phyloP scores from a whole-genome alignment of 2,329 filamentous ascomycete genomes.

The Neopestalotiopsis clavispora region DNA sequence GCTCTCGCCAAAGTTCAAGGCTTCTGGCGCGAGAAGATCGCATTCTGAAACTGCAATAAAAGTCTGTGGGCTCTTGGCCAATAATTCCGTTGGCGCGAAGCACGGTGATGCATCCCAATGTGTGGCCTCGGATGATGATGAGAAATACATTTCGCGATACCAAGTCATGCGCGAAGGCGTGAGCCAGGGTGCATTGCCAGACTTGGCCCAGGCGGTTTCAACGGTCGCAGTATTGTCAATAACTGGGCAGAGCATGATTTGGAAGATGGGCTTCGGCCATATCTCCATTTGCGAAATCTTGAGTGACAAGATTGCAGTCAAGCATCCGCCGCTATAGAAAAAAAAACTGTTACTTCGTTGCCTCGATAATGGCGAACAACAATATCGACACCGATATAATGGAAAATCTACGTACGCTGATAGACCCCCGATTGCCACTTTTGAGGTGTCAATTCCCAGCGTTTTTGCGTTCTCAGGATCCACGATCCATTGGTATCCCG shows the following conservation, averaged over 20 bases:
- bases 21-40: constrained; percentile 40
- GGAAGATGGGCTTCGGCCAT: constrained; percentile 13
- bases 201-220: constrained; percentile 22
- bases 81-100: constrained; percentile 21
- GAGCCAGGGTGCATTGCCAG: constrained; percentile 35
- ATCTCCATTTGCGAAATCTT: constrained; percentile 25
- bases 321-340: constrained; percentile 23
- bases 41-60: constrained; percentile 38
- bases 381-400: no score
- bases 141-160: constrained; percentile 41
- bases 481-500: constrained; percentile 16
- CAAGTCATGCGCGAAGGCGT: constrained; percentile 39
- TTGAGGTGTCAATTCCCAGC: constrained; percentile 10
- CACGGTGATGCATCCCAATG: constrained; percentile 39
- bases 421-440: constrained; percentile 18
- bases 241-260: constrained; percentile 36
- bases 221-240: constrained; percentile 40
- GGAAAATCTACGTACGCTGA: constrained; percentile 14
- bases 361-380: no score
- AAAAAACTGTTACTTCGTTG: neutral
- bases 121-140: constrained; percentile 26
- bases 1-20: constrained; percentile 32
- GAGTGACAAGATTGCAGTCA: constrained; percentile 25
- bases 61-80: constrained; percentile 33
- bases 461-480: neutral